Evolutionary conservation across 441 rosid genomes (phyloP).

Genomic region (Populus hybrid): DNA sequence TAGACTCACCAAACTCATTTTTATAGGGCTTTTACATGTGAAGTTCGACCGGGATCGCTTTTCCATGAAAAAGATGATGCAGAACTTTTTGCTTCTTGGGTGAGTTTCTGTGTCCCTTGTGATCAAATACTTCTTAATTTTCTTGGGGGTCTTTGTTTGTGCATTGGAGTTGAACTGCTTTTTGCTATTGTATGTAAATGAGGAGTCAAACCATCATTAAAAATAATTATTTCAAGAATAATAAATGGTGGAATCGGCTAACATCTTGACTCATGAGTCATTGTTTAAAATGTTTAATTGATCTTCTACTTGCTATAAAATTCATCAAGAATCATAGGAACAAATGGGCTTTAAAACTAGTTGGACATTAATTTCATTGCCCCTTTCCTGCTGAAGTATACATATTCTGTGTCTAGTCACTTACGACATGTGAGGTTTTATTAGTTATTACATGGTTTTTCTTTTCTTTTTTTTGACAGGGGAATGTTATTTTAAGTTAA

Average conservation of each 20-base stretch:
- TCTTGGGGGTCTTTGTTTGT: not conserved
- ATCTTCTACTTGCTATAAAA: not conserved
- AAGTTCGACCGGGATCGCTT: constrained; percentile 96
- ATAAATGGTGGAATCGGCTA: not conserved
- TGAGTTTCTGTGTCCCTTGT: constrained; percentile 39
- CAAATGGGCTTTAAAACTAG: not conserved
- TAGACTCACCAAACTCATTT: constrained; percentile 14
- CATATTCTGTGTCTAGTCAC: not conserved
- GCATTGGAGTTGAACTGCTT: not conserved
- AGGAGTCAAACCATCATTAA: constrained; percentile 4
- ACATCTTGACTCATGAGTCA: not conserved
- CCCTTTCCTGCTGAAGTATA: not conserved
- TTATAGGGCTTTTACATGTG: constrained; percentile 75
- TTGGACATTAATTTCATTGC: not conserved
- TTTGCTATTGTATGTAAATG: not conserved
- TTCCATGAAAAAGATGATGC: constrained; percentile 83
- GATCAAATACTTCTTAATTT: not conserved
- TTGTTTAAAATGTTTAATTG: constrained; percentile 1
- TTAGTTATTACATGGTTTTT: not conserved
- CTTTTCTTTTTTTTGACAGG: not conserved
- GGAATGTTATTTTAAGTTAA: constrained; percentile 2
- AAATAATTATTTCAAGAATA: not conserved
- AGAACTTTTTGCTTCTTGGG: constrained; percentile 83
- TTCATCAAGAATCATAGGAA: not conserved
- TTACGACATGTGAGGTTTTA: not conserved